phyloP scores from a whole-genome alignment of 495 filamentous ascomycete species.

The Tuber aestivum region DNA sequence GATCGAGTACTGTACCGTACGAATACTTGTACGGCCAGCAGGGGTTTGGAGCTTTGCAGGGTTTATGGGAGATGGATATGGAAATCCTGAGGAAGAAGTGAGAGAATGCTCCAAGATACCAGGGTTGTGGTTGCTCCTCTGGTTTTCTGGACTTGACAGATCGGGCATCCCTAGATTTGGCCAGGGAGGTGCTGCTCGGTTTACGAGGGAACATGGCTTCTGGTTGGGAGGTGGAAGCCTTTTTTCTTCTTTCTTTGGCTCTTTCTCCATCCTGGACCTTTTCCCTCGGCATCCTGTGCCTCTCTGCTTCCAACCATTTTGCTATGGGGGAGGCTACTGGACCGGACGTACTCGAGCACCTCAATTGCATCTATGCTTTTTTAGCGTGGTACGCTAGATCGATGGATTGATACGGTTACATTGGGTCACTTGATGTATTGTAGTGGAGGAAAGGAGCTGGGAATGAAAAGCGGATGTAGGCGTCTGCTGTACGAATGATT shows the following conservation, averaged over 20 bases:
- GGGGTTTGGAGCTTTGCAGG: background rate
- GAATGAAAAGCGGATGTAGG: constrained; percentile 23
- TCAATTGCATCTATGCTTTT: constrained; percentile 27
- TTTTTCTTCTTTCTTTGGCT: constrained; percentile 7
- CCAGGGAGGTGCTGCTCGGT: background rate
- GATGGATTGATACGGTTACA: constrained; percentile 14
- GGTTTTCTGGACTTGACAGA: background rate
- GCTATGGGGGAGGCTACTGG: background rate
- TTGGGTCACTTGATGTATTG: constrained; percentile 26
- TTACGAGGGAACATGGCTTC: constrained; percentile 1
- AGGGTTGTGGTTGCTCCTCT: background rate
- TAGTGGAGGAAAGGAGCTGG: background rate
- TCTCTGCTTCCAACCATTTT: background rate
- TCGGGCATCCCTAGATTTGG: background rate
- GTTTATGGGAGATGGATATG: background rate
- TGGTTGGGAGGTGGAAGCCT: constrained; percentile 16
- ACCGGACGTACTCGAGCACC: constrained; percentile 20
- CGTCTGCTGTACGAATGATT: constrained; percentile 15
- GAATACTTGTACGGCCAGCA: background rate
- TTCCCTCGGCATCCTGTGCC: background rate
- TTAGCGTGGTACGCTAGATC: background rate
- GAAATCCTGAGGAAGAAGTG: constrained; percentile 2
- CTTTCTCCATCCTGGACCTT: constrained; percentile 19
- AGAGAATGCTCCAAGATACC: background rate
- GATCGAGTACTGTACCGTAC: too few species aligned